Evolutionary conservation across 2,329 filamentous ascomycete species (phyloP), one percentile per base, ranked within the genome.

Genomic region (Colletotrichum shisoi): DNA sequence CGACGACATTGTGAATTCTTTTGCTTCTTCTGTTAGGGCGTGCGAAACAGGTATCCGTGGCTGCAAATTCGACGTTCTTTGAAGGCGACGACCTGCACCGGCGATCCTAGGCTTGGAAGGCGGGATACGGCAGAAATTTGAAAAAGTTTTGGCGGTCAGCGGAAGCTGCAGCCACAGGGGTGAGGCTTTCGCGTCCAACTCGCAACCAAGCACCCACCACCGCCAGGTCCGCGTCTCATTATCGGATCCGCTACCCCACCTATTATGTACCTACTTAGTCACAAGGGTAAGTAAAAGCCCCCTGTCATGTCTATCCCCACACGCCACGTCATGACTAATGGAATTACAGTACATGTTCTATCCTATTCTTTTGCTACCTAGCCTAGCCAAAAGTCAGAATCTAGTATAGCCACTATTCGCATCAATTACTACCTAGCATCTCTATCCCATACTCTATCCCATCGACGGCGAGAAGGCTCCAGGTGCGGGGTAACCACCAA

Each of bases 1-100:
- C 44, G 72, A 73, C 3, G 86, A 87, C 84, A 87, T 85, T 39
- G 46, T 72, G 37, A 13, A 37, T 45, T 27, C 19, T 45, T 31
- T 12, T 46, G 11, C 13, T 13, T 19, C 37, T 7, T 54, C 19
- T 13, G 57, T 15, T 31, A 31, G 34, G 21, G 37, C 45, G n/a
- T 17, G 7, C 17, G n/a, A n/a, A 15, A 34, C 13, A 21, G 31
- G n/a, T 37, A 9, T 45, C 46, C 13, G 44, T 24, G 27, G 8
- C 44, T 21, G 21, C 19, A 39, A 48, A 21, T 60, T 21, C 2
- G n/a, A 21, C 39, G 56, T 17, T 37, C 39, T 17, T 52, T 24
- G 21, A 46, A 54, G 45, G 52, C 63, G 24, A 31, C 27, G 40
- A 62, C 48, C n/a, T 37, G 37, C 9, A 39, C 44, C 15, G 31